Evolutionary conservation across 495 filamentous ascomycete genomes (phyloP), one percentile per base, ranked within the genome.

Genomic region (Penicillium mononematosum): DNA sequence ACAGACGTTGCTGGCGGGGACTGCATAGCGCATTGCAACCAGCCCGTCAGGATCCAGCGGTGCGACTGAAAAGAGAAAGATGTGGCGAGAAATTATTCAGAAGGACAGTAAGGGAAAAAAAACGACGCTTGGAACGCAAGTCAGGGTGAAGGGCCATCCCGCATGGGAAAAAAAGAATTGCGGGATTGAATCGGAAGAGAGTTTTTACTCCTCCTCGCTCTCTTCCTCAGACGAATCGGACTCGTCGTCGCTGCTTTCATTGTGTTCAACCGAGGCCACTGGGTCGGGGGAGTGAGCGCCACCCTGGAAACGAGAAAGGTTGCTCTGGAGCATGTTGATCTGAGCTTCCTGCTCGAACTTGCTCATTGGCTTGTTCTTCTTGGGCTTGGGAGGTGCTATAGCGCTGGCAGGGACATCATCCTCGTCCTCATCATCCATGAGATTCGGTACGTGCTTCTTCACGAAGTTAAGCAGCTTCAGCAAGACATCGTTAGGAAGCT

Each of bases 361-460:
- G 77, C 88, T 93, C 94, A 98, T 98, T 0, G 94, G 94, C 80
- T 97, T 98, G 75, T 98, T 96, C 81, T 98, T 98, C 78, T 96
- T 96, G 16, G 88, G 82, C 72, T 90, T 90, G 8, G 81, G 70
- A 14, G 82, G 68, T 0, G 83, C 76, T 16, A 81, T 73, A 22
- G 72, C 67, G 58, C 77, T 81, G 25, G 75, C 58, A 48, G 74
- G 58, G 65, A 62, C n/a, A 64, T 78, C 52, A 4, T 77, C 71
- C 32, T 80, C 77, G 5, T 77, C 71, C 31, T 79, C 76, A 19
- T 79, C 79, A 43, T 77, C 74, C 55, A 76, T 72, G 29, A 84
- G 71, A 11, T 80, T 62, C 0, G 88, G 86, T 34, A 80, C 83
- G 27, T 84, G 75, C 66, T 87, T 85, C 70, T 86, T 83, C 51